phyloP scores from a whole-genome alignment of 1,284 basidiomycete species.

The Trametes polyzona region DNA sequence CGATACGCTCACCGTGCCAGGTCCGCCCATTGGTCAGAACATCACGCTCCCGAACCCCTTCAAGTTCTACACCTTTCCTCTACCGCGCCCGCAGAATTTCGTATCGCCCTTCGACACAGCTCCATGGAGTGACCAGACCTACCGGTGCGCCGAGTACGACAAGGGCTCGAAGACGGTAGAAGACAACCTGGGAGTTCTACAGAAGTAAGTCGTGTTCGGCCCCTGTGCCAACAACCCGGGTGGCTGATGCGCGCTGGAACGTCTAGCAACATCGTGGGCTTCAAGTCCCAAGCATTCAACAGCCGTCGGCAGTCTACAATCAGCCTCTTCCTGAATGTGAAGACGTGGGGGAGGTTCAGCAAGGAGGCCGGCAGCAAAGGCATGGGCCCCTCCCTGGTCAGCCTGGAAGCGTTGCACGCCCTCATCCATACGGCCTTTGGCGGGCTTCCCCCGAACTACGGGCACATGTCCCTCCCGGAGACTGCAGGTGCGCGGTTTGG shows the following conservation, averaged over 20 bases:
- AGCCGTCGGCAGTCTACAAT: not conserved
- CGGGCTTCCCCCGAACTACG: not conserved
- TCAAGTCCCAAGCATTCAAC: not conserved
- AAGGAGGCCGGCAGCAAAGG: not conserved
- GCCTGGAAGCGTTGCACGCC: constrained; percentile 3
- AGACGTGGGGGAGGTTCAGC: not conserved
- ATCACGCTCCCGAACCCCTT: constrained; percentile 4
- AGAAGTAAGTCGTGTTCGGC: not conserved
- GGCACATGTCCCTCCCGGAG: constrained; percentile 3
- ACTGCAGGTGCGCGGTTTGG: constrained; percentile 2
- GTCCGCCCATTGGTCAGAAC: not conserved
- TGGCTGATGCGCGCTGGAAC: too few relatives aligned
- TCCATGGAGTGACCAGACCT: not conserved
- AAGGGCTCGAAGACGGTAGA: not conserved
- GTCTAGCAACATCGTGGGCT: not conserved
- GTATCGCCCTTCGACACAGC: not conserved
- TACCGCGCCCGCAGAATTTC: not conserved
- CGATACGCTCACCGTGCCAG: not conserved
- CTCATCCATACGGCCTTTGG: constrained; percentile 10
- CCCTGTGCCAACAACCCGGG: not conserved
- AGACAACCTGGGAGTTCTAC: not conserved
- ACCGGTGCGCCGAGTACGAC: not conserved
- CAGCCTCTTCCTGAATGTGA: not conserved
- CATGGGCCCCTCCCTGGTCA: not conserved
- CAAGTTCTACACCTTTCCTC: not conserved